phyloP scores from a whole-genome alignment of 805 yeast species.

The Candida mattraensis region DNA sequence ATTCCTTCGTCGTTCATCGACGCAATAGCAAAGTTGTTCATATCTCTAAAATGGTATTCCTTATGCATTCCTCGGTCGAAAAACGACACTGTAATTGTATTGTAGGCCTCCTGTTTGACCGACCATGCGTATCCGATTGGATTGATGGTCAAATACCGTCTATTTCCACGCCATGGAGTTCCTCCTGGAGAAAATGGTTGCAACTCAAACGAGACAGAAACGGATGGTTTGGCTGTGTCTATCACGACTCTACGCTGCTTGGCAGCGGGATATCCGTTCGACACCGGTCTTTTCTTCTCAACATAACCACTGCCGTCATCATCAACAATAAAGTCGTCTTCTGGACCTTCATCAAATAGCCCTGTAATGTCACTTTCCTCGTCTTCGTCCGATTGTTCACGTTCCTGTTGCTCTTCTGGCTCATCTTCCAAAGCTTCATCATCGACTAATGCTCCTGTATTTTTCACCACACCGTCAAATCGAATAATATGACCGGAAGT shows the following conservation, averaged over 20 bases:
- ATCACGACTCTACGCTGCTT: conserved; percentile 12
- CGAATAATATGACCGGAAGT: conserved; percentile 40
- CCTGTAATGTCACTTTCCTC: conserved; percentile 32
- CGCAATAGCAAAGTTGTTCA: conserved; percentile 69
- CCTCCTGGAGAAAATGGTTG: conserved; percentile 82
- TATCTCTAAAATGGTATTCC: conserved; percentile 85
- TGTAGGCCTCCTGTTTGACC: conserved; percentile 58
- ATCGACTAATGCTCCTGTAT: conserved; percentile 6
- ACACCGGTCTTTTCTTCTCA: conserved; percentile 19
- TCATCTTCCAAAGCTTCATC: conserved; percentile 18
- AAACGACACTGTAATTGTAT: conserved; percentile 82
- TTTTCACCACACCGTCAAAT: conserved; percentile 20
- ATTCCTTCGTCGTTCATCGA: conserved; percentile 67
- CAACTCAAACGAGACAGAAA: conserved; percentile 33
- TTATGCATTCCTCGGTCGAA: conserved; percentile 74
- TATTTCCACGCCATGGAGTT: conserved; percentile 72
- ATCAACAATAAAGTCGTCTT: conserved; percentile 60
- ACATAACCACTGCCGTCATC: conserved; percentile 53
- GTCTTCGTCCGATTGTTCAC: conserved; percentile 10
- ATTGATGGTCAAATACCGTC: conserved; percentile 81
- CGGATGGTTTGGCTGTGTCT: conserved; percentile 2
- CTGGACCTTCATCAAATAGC: conserved; percentile 37
- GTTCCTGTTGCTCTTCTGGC: no score
- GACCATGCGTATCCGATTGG: conserved; percentile 80
- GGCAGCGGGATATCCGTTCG: conserved; percentile 3